These are phyloP conservation scores for Conticribra weissflogii DNA, from an alignment of 108 stramenopile species.

Conservation along the genomic window DNA sequence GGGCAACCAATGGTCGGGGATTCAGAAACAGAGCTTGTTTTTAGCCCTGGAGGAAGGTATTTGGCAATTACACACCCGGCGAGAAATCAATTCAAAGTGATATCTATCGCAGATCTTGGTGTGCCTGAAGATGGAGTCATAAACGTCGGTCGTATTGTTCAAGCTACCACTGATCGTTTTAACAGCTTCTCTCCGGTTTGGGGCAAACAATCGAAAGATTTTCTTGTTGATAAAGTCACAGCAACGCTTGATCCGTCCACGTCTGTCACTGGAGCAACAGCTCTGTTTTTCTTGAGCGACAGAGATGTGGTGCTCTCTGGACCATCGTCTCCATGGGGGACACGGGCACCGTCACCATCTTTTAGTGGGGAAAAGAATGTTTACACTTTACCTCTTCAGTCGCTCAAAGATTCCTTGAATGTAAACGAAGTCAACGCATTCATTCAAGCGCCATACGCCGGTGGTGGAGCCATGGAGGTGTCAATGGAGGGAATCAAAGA, in stretches of 20 bases:
- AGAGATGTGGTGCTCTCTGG: slow-evolving; percentile 60
- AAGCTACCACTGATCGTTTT: slow-evolving; percentile 70
- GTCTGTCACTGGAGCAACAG: slow-evolving; percentile 39
- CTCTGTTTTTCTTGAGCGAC: slow-evolving; percentile 71
- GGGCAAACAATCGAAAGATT: slow-evolving; percentile 49
- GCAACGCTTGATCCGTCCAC: slow-evolving; percentile 28
- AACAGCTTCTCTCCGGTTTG: slow-evolving; percentile 53
- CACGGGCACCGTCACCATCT: slow-evolving; percentile 63
- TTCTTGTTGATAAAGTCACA: slow-evolving; percentile 14
- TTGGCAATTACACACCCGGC: slow-evolving; percentile 66
- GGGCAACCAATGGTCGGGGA: slow-evolving; percentile 61
- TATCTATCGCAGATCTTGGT: slow-evolving; percentile 74
- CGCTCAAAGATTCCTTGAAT: slow-evolving; percentile 17
- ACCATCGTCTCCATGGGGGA: slow-evolving; percentile 67
- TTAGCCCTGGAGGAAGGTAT: slow-evolving; percentile 68
- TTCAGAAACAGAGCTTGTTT: slow-evolving; percentile 31
- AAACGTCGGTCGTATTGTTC: slow-evolving; percentile 63
- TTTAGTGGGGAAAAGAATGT: slow-evolving; percentile 42
- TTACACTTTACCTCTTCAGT: slow-evolving; percentile 56
- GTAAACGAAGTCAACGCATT: slow-evolving; percentile 7
- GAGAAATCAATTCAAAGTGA: slow-evolving; percentile 65
- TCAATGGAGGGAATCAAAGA: slow-evolving; percentile 43
- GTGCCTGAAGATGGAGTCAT: slow-evolving; percentile 47
- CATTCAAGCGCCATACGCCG: slow-evolving; percentile 48
- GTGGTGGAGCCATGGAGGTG: slow-evolving; percentile 68